Evolutionary conservation across 2,329 filamentous ascomycete species (phyloP), one percentile per base, ranked within the genome.

Genomic region (Penicillium crustosum): DNA sequence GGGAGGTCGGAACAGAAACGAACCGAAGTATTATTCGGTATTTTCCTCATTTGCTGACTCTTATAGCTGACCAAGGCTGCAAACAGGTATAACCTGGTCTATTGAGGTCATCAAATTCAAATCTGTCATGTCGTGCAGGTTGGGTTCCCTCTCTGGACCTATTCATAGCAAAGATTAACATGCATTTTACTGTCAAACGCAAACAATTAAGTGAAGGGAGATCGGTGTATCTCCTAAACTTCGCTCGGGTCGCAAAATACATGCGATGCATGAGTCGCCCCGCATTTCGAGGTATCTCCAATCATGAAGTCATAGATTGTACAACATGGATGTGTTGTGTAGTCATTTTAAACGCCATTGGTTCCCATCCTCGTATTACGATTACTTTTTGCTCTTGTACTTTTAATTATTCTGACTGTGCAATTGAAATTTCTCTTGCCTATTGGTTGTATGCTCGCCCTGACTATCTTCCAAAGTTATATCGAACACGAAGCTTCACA

Each of bases 261-360:
- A 13, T 49, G 47, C 13, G 29, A 25, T 49, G 48, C 27, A 39
- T 15, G 25, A n/a, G 25, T 29, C 21, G 6, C 48, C 21, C 41
- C 38, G 19, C 38, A 39, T 33, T 49, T 47, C 19, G 36, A 23
- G 23, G 36, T 38, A 23, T 49, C 23, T 17, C 36, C 41, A 42
- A 58, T 61, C 41, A 62, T 61, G 59, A 65, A 55, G 59, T 65
- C 61, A 64, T 65, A 35, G 55, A 58, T 50, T 41, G 8, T 39
- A 41, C 23, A 33, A n/a, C 31, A 13, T 25, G 13, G 12, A 25
- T 27, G n/a, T 43, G 21, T n/a, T 25, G 23, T 25, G 21, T 15
- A 7, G 7, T 23, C 17, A 8, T 17, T 19, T 27, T 44, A 10
- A 10, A n/a, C 4, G 42, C 17, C 41, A 12, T 17, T n/a, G 5